Conservation (phyloP, 345 rosid genomes). For the Eucalyptus marginata region DNA sequence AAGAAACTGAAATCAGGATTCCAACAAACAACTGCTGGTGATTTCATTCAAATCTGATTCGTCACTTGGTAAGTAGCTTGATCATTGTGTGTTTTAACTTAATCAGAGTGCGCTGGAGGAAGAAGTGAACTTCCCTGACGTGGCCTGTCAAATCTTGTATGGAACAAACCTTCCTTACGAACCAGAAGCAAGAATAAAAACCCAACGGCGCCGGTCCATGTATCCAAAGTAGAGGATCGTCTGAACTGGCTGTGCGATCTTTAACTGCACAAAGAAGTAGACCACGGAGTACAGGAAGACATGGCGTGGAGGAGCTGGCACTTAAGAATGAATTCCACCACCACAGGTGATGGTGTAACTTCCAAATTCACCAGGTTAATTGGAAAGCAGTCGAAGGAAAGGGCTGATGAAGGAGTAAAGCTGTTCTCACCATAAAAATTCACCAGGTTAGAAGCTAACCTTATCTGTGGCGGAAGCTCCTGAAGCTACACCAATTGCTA, state of each 20-base stretch:
- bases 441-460: constrained; percentile 24
- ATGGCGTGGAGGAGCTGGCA: constrained; percentile 21
- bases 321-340: constrained; percentile 24
- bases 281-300: constrained; percentile 18
- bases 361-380: neutral
- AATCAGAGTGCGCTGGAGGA: neutral
- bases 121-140: neutral
- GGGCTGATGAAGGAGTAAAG: neutral
- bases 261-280: constrained; percentile 26
- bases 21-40: neutral
- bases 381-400: neutral
- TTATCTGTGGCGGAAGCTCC: constrained; percentile 94
- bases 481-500: constrained; percentile 78
- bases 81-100: neutral
- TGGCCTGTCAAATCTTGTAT: neutral
- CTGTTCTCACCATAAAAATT: neutral
- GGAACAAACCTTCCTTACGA: neutral
- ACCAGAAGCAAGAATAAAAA: constrained; percentile 20
- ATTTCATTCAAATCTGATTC: neutral
- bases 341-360: neutral
- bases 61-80: neutral
- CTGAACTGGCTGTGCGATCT: constrained; percentile 14
- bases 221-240: constrained; percentile 21
- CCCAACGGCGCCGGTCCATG: constrained; percentile 13
- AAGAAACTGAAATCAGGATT: neutral